Base-by-base conservation (phyloP, 208 protist species). In the Leishmania arabica region DNA sequence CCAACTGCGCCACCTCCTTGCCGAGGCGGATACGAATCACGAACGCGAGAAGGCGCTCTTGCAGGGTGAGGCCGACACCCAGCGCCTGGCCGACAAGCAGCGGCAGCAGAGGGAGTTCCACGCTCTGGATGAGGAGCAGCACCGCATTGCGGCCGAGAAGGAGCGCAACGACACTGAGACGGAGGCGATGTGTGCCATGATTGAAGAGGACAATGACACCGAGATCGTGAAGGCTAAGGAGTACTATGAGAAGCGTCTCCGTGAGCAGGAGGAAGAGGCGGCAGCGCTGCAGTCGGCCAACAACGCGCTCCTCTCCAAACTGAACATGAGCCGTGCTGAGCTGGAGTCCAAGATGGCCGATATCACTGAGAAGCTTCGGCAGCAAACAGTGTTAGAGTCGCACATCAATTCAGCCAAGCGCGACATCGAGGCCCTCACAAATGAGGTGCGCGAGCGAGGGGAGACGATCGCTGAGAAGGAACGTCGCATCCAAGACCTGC, bases 381-480 rank as follows among this genome's bases (percentile, higher is more conserved):
- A 95, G 71, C 96, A 98, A 87, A 78, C 80, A 62, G 88, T 93
- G 71, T 73, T 97, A n/a, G 94, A 98, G 88, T 77, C 92, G 72
- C 97, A 99, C 84, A 99, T 99, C 85, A 91, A 96, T 53, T 91
- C 91, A 6, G 92, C 98, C 13, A 95, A 98, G 84, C 98, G 98
- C 58, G 98, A 99, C 72, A 98, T 99, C 77, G 90, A 97, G 75
- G 94, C 96, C 19, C 91, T 98, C 54, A 91, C 90, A 15, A 95
- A 98, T 62, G 95, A 99, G 88, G 96, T 99, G 64, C 90, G 89
- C 8, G 98, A 99, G 85, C 94, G 98, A 51, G 97, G 97, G 31
- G 97, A 99, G 75, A 99, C 97, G 31, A 98, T 99, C 56, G 86
- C 90, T 3, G 99, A 99, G 80, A 99, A 99, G 91, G 99, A 99